Percentiles rank a stretch among this genome's conserved stretches.
These are phyloP conservation scores for Onygenales sp. DNA, from an alignment of 2,329 filamentous ascomycete species.

Conservation along the genomic window DNA sequence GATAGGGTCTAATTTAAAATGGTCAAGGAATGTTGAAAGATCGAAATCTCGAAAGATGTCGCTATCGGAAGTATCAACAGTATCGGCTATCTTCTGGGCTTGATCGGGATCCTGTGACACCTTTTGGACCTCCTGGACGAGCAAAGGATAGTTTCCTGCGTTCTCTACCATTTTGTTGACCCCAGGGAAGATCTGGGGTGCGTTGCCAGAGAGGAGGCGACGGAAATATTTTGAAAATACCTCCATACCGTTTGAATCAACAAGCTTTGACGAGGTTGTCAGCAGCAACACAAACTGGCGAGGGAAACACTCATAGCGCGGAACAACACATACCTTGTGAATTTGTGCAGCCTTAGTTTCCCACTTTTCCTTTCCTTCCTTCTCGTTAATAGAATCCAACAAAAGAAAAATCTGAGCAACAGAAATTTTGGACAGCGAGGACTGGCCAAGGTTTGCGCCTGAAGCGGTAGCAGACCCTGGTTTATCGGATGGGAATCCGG, in stretches of 20 bases:
- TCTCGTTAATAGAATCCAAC: constrained; percentile 88
- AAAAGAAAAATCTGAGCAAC: constrained; percentile 92
- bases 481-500: constrained; percentile 44
- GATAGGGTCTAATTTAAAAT: constrained; percentile 85
- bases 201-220: constrained; percentile 84
- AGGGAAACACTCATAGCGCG: neutral
- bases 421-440: constrained; percentile 79
- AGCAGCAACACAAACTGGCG: constrained; percentile 3
- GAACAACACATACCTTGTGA: constrained; percentile 57
- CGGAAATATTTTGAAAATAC: constrained; percentile 94
- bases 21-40: constrained; percentile 87
- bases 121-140: constrained; percentile 78
- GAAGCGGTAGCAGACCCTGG: constrained; percentile 27
- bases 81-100: constrained; percentile 83
- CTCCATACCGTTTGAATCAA: constrained; percentile 99
- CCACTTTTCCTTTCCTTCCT: constrained; percentile 85
- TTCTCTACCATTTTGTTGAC: constrained; percentile 63
- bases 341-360: constrained; percentile 86
- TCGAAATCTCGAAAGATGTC: constrained; percentile 96
- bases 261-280: constrained; percentile 49
- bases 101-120: constrained; percentile 71
- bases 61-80: constrained; percentile 80
- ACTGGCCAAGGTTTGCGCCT: constrained; percentile 40
- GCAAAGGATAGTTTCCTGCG: constrained; percentile 72
- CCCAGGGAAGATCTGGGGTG: constrained; percentile 78